A percentile compares a stretch with the other conserved stretches of the same genome.
These are phyloP conservation scores for Entomortierella lignicola DNA, from an alignment of 192 early-diverging fungal species.

Conservation along the genomic window DNA sequence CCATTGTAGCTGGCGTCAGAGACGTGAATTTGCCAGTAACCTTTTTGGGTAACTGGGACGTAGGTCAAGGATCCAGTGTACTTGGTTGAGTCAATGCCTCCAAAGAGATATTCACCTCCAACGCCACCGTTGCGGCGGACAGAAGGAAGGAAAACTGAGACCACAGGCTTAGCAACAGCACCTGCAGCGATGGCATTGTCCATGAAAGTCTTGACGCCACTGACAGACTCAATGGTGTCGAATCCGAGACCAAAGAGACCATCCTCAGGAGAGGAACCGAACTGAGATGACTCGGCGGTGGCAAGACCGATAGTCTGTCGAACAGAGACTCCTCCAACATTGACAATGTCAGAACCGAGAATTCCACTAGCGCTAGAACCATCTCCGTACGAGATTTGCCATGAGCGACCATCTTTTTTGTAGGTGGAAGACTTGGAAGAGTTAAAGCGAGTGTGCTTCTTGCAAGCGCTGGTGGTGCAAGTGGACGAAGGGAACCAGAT, in stretches of 20 bases:
- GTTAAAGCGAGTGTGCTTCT: conserved; percentile 59
- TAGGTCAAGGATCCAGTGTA: conserved; percentile 50
- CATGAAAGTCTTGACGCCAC: too few species aligned
- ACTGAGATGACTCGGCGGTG: too few species aligned
- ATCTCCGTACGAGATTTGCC: conserved; percentile 73
- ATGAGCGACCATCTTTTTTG: conserved; percentile 11
- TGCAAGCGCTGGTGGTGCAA: conserved; percentile 56
- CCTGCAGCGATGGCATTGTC: too few species aligned
- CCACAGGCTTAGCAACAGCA: too few species aligned
- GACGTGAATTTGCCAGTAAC: conserved; percentile 68
- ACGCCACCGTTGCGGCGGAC: too few species aligned
- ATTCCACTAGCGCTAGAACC: conserved; percentile 58
- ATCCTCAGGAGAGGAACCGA: not conserved
- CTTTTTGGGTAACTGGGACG: conserved; percentile 62
- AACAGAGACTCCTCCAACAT: conserved; percentile 66
- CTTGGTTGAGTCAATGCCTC: too few species aligned
- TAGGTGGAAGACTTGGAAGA: conserved; percentile 62
- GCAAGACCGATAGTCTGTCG: conserved; percentile 29
- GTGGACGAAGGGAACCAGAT: conserved; percentile 64
- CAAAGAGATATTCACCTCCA: not conserved
- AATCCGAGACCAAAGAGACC: too few species aligned
- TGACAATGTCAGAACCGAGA: conserved; percentile 56
- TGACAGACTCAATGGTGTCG: too few species aligned
- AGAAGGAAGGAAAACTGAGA: too few species aligned
- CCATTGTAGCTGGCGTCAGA: conserved; percentile 54